phyloP scores from a whole-genome alignment of 2,329 filamentous ascomycete species.

The Teratosphaeria viscida region DNA sequence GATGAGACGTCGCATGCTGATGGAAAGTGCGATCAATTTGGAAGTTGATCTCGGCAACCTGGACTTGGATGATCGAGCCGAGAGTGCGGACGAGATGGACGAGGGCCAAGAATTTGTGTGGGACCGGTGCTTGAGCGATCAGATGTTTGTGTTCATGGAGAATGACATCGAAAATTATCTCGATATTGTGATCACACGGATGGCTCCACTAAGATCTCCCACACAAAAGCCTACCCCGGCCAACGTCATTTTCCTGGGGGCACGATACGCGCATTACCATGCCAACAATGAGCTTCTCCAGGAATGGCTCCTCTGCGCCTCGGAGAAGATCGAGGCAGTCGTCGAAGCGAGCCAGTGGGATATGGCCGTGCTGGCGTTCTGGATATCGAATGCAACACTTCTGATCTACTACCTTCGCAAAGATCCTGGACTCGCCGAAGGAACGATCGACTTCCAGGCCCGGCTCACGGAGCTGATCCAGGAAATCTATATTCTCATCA shows the following conservation, averaged over 20 bases:
- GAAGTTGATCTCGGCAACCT: constrained; percentile 95
- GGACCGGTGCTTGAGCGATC: constrained; percentile 87
- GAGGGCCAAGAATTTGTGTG: constrained; percentile 93
- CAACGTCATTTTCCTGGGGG: constrained; percentile 92
- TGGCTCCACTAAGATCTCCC: constrained; percentile 90
- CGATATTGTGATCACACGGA: constrained; percentile 92
- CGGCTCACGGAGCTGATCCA: constrained; percentile 92
- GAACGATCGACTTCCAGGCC: constrained; percentile 80
- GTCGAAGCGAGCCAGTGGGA: constrained; percentile 97
- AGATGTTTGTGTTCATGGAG: constrained; percentile 99
- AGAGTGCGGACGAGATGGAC: constrained; percentile 77
- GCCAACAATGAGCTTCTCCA: constrained; percentile 74
- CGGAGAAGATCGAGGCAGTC: constrained; percentile 93
- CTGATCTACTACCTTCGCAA: constrained; percentile 97
- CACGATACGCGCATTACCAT: constrained; percentile 93
- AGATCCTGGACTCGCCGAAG: constrained; percentile 67
- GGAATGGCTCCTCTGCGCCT: constrained; percentile 70
- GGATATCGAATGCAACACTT: constrained; percentile 94
- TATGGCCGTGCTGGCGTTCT: constrained; percentile 98
- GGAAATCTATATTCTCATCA: constrained; percentile 96
- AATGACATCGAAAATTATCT: constrained; percentile 83
- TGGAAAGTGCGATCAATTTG: constrained; percentile 92
- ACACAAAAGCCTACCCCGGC: constrained; percentile 97
- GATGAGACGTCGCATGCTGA: constrained; percentile 94
- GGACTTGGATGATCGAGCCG: constrained; percentile 88